These are phyloP conservation scores for Penicillium atrosanguineum DNA, from an alignment of 495 filamentous ascomycete species.

Conservation along the genomic window DNA sequence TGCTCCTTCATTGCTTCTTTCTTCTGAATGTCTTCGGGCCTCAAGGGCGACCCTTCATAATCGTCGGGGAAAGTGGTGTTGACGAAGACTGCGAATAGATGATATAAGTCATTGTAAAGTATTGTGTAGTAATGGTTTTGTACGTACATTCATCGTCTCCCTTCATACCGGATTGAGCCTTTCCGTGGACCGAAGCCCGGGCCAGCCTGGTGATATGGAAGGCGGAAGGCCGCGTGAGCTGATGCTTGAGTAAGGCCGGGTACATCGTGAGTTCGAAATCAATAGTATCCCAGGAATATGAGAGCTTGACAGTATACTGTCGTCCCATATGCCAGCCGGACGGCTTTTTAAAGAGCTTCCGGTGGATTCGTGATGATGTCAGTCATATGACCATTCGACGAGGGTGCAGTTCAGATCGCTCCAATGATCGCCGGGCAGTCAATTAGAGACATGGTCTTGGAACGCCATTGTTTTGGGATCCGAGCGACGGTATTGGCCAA, in stretches of 20 bases:
- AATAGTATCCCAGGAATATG: background rate
- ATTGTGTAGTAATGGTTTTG: too few species aligned
- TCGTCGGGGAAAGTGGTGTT: conserved; percentile 20
- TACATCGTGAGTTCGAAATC: conserved; percentile 7
- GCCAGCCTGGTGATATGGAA: conserved; percentile 2
- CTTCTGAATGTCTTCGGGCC: conserved; percentile 5
- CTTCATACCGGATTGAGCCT: conserved; percentile 5
- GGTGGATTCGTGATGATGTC: conserved; percentile 11
- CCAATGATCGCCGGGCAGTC: background rate
- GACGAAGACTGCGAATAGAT: conserved; percentile 6
- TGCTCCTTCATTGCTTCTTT: background rate
- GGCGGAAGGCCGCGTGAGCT: conserved; percentile 9
- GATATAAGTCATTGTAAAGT: background rate
- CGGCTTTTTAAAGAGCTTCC: background rate
- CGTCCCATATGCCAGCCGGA: background rate
- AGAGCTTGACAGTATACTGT: background rate
- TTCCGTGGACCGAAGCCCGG: conserved; percentile 7
- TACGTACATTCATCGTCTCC: conserved; percentile 15
- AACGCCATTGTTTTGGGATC: background rate
- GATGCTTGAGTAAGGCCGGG: conserved; percentile 11
- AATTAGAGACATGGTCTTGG: background rate
- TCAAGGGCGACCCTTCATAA: conserved; percentile 11
- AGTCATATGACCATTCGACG: conserved; percentile 8
- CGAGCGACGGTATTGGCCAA: conserved; percentile 4
- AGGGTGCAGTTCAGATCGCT: background rate